Evolutionary conservation across 768 basidiomycete genomes (phyloP).

Genomic region (Boletellus ananas): DNA sequence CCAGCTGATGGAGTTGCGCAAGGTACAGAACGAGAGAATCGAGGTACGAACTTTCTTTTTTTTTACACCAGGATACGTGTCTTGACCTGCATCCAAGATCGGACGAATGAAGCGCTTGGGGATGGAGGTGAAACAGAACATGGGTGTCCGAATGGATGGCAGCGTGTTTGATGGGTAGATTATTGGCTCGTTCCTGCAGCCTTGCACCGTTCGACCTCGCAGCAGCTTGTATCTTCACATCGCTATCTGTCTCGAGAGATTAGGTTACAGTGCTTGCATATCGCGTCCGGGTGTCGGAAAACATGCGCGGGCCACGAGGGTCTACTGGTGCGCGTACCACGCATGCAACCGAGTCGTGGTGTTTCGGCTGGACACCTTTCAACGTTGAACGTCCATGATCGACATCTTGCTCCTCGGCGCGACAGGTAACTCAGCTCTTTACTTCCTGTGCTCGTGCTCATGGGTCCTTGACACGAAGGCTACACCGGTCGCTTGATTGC

Average conservation of each 20-base stretch:
- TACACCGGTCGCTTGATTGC: conserved; percentile 69
- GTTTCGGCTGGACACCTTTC: conserved; percentile 3
- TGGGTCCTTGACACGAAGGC: conserved; percentile 33
- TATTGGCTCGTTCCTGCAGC: not conserved
- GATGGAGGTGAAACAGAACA: conserved; percentile 79
- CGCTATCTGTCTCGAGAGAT: not conserved
- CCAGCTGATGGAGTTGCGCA: conserved; percentile 75
- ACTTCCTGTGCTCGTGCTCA: conserved; percentile 10
- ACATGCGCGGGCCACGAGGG: conserved; percentile 18
- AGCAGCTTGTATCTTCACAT: not conserved
- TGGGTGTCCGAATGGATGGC: conserved; percentile 87
- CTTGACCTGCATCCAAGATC: conserved; percentile 38
- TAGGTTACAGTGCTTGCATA: not conserved
- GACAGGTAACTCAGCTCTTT: conserved; percentile 38
- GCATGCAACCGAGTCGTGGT: not conserved
- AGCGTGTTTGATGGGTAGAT: conserved; percentile 48
- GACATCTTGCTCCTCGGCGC: conserved; percentile 73
- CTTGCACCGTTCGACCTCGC: not conserved
- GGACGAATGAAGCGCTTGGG: conserved; percentile 85
- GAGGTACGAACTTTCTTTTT: conserved; percentile 47
- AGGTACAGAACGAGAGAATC: conserved; percentile 79
- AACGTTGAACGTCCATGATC: conserved; percentile 29
- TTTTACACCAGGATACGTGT: not conserved
- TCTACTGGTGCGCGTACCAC: not conserved
- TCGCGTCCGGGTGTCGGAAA: not conserved